Conservation (phyloP, 495 filamentous ascomycete species). For the Copromyces sp. region DNA sequence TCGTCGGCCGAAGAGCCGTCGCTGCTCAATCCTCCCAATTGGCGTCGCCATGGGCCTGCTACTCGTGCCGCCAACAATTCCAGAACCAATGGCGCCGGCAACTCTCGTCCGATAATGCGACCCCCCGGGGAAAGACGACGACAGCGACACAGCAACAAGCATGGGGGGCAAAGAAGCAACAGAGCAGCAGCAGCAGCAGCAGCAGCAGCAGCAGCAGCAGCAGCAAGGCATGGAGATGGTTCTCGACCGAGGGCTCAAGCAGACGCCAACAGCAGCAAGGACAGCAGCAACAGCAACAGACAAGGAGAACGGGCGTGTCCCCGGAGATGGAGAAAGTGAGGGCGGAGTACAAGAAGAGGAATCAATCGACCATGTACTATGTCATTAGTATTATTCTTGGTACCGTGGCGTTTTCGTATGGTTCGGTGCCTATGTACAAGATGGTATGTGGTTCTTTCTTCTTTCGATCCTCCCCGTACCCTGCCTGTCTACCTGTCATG, state of each 20-base stretch:
- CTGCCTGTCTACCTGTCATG: constrained; percentile 1
- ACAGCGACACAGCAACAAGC: background rate
- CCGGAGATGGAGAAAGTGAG: constrained; percentile 46
- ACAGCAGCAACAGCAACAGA: constrained; percentile 8
- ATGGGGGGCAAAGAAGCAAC: constrained; percentile 18
- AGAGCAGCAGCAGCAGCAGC: background rate
- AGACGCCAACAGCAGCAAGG: constrained; percentile 9
- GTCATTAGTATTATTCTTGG: constrained; percentile 76
- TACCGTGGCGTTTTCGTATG: constrained; percentile 86
- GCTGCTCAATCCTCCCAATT: background rate
- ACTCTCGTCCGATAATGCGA: background rate
- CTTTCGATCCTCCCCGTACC: background rate
- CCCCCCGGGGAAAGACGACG: background rate
- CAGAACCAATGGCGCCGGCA: background rate
- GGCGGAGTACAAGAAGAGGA: constrained; percentile 46
- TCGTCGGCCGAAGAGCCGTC: constrained; percentile 5
- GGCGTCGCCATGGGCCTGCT: background rate
- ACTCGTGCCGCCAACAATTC: constrained; percentile 3
- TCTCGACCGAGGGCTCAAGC: constrained; percentile 10
- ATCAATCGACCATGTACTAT: constrained; percentile 58
- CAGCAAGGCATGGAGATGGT: constrained; percentile 11
- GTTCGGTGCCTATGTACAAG: constrained; percentile 94
- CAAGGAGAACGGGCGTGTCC: constrained; percentile 4
- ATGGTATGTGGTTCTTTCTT: constrained; percentile 49
- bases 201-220: background rate